Evolutionary conservation across 768 basidiomycete genomes (phyloP).

Genomic region (Leccinellum rugosiceps): DNA sequence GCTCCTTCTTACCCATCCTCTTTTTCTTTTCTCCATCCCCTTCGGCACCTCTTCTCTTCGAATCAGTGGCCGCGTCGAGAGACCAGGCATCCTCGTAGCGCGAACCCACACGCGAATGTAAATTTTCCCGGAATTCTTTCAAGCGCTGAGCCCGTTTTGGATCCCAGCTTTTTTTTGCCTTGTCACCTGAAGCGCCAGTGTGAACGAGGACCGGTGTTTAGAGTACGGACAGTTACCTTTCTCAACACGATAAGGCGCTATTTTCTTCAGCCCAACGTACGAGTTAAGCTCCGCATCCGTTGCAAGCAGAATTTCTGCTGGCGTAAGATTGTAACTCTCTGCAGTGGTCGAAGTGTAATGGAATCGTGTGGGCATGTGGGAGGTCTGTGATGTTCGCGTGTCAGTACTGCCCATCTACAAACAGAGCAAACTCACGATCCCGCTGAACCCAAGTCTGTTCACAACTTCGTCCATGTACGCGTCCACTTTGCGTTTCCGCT

Average conservation of each 20-base stretch:
- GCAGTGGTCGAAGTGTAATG: constrained; percentile 74
- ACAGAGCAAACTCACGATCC: constrained; percentile 59
- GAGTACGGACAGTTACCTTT: constrained; percentile 25
- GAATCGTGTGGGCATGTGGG: constrained; percentile 88
- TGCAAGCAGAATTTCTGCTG: constrained; percentile 86
- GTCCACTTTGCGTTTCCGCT: constrained; percentile 78
- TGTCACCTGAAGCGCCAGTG: constrained; percentile 13
- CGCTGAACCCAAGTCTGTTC: constrained; percentile 84
- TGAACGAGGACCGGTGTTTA: background rate
- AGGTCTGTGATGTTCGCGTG: constrained; percentile 54
- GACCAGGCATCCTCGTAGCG: constrained; percentile 20
- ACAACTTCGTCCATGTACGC: constrained; percentile 92
- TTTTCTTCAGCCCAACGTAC: constrained; percentile 84
- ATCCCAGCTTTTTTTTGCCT: constrained; percentile 51
- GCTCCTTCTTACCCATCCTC: constrained; percentile 69
- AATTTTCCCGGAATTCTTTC: constrained; percentile 64
- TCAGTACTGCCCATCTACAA: background rate
- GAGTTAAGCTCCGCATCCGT: constrained; percentile 92
- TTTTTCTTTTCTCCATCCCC: constrained; percentile 45
- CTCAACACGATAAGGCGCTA: constrained; percentile 83
- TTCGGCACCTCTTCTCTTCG: constrained; percentile 5
- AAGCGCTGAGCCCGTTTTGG: constrained; percentile 59
- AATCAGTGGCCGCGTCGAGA: background rate
- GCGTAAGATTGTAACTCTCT: constrained; percentile 64
- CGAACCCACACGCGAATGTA: constrained; percentile 42